Percentiles rank a stretch among this genome's conserved stretches.
Evolutionary conservation across 2,329 filamentous ascomycete species (phyloP).

Genomic region (Xylariaceae sp.): DNA sequence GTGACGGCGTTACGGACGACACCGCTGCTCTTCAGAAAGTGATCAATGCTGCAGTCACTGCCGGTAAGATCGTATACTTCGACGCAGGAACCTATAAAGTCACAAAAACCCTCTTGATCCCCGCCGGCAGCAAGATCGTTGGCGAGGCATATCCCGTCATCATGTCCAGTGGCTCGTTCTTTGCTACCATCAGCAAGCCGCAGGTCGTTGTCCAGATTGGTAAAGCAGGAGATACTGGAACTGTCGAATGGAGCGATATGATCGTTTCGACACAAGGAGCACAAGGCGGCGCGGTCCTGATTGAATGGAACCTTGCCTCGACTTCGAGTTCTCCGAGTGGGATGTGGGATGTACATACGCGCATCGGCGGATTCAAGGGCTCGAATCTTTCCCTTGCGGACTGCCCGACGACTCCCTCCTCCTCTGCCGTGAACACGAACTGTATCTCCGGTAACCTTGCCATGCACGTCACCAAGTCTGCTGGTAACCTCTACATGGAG

Average conservation of each 20-base stretch:
- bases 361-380: conserved; percentile 68
- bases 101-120: conserved; percentile 49
- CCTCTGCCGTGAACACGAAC: conserved; percentile 26
- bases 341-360: conserved; percentile 75
- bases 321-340: conserved; percentile 40
- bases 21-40: conserved; percentile 67
- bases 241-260: conserved; percentile 60
- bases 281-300: conserved; percentile 56
- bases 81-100: conserved; percentile 61
- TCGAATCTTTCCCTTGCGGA: conserved; percentile 62
- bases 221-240: conserved; percentile 50
- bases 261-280: conserved; percentile 59
- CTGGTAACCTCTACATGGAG: conserved; percentile 38
- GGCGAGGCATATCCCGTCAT: conserved; percentile 55
- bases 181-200: conserved; percentile 46
- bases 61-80: conserved; percentile 56
- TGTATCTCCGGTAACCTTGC: conserved; percentile 42
- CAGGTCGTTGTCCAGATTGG: conserved; percentile 57
- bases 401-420: conserved; percentile 49
- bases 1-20: conserved; percentile 72
- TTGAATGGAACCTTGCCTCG: conserved; percentile 59
- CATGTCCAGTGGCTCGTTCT: conserved; percentile 48
- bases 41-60: conserved; percentile 51
- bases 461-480: conserved; percentile 38
- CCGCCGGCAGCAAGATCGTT: conserved; percentile 50